Evolutionary conservation across 495 filamentous ascomycete species (phyloP).

Genomic region (Daldinia loculata): DNA sequence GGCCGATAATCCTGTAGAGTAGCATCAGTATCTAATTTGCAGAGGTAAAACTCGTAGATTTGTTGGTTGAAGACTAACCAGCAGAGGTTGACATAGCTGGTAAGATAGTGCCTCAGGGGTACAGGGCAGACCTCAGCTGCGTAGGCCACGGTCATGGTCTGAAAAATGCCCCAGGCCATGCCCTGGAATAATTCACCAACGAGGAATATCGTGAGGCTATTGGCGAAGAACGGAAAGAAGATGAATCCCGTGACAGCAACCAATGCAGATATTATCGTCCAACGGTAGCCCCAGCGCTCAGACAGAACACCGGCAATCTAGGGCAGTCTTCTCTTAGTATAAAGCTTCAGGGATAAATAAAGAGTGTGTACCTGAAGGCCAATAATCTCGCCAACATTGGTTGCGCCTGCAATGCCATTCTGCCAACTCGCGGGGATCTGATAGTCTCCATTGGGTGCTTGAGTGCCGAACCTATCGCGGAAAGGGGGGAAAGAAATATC

Average conservation of each 20-base stretch:
- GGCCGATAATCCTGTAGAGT: conserved; percentile 57
- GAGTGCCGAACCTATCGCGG: conserved; percentile 40
- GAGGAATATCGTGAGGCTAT: conserved; percentile 66
- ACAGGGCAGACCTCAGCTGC: conserved; percentile 69
- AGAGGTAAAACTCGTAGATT: not conserved
- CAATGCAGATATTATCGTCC: conserved; percentile 54
- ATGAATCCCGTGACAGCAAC: conserved; percentile 57
- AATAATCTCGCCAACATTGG: conserved; percentile 55
- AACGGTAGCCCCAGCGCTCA: conserved; percentile 46
- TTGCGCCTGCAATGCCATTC: conserved; percentile 49
- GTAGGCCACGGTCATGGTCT: conserved; percentile 62
- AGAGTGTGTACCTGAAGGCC: conserved; percentile 41
- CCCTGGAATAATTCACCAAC: conserved; percentile 75
- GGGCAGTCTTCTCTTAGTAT: conserved; percentile 45
- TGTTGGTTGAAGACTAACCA: conserved; percentile 44
- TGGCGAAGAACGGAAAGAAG: conserved; percentile 69
- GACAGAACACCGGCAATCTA: conserved; percentile 45
- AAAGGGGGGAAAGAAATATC: conserved; percentile 45
- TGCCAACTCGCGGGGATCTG: conserved; percentile 52
- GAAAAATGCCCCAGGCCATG: conserved; percentile 74
- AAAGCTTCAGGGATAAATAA: conserved; percentile 40
- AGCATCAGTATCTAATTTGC: not conserved
- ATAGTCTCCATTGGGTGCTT: conserved; percentile 40
- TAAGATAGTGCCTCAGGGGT: conserved; percentile 66
- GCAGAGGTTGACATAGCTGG: conserved; percentile 73